Base-by-base conservation (phyloP, 2,329 filamentous ascomycete species). In the Fusarium sp. region DNA sequence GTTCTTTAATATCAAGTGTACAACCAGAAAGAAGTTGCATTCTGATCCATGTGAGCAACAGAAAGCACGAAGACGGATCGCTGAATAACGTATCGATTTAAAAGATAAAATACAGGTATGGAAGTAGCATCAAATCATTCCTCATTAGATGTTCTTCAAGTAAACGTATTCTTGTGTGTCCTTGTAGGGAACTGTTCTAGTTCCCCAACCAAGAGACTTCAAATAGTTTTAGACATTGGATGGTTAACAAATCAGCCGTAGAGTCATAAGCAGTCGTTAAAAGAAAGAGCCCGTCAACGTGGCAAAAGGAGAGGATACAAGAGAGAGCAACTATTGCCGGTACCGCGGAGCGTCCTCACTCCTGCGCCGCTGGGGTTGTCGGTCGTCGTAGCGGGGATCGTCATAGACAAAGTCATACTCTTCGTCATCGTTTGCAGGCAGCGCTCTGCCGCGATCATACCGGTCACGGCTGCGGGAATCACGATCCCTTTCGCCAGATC, bases 371-470 rank as follows among this genome's bases (percentile, higher is more conserved):
- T 71, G 72, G 11, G 73, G 65, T 29, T 76, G 72, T 43, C 74
- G 71, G n/a, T 81, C 76, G 45, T 80, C 78, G 22, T 78, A 79
- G 39, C 74, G 76, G 10, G 73, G 77, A 31, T 80, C 78, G 62
- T 81, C 80, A 50, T 81, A 80, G 33, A 77, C 75, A 67, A 77
- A 72, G 31, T 82, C 78, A 60, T 81, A 76, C 43, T 81, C 76
- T 18, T 78, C 76, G 39, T 78, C 73, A 20, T 77, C 69, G 9
- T 76, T 64, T 13, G 72, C 72, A 14, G 69, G 64, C 14, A 78
- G 50, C 48, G 77, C 76, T 48, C 77, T 70, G 60, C 69, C 58
- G 50, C 62, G 59, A 20, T 78, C 76, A 37, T 77, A 75, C 8
- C 73, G 71, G 35, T 68, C 66, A 14, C 64, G 65, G 18, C 35